Conservation (phyloP, 495 filamentous ascomycete species). For the Lepidopterella palustris region DNA sequence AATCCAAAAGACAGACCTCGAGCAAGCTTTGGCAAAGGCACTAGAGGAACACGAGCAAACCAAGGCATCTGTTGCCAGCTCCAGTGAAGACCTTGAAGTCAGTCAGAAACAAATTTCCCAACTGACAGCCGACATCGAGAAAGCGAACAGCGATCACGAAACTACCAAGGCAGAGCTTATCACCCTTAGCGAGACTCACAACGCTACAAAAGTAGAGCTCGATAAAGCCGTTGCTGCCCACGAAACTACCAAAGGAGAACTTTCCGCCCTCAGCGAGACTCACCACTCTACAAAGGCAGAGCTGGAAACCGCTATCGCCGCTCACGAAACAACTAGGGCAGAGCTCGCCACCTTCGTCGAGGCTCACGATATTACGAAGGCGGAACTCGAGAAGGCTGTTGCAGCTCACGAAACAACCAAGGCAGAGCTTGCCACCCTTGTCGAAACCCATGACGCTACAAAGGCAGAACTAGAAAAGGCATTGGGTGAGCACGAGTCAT, state of each 20-base stretch:
- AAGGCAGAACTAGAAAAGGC: slow-evolving; percentile 1
- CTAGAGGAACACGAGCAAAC: slow-evolving; percentile 7
- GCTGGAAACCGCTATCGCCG: slow-evolving; percentile 5
- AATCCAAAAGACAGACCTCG: slow-evolving; percentile 1
- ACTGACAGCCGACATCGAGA: slow-evolving; percentile 1
- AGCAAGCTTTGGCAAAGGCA: slow-evolving; percentile 7
- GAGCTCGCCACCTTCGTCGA: too few species aligned
- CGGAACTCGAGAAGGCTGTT: neutral
- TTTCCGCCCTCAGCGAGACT: slow-evolving; percentile 2
- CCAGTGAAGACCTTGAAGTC: neutral
- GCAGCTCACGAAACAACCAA: neutral
- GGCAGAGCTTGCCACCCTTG: neutral
- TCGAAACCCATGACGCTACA: too few species aligned
- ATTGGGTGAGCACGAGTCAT: neutral
- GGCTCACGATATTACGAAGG: slow-evolving; percentile 1
- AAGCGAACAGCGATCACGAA: neutral
- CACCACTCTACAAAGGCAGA: slow-evolving; percentile 6
- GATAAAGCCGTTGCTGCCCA: slow-evolving; percentile 3
- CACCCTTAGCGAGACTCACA: neutral
- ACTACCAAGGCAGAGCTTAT: neutral
- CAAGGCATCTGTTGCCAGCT: neutral
- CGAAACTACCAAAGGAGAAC: slow-evolving; percentile 7
- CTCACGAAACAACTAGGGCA: slow-evolving; percentile 2
- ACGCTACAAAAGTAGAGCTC: slow-evolving; percentile 1
- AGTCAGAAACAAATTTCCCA: neutral